Base-by-base conservation (phyloP, 495 filamentous ascomycete species). In the Hypoxylon intermedium region DNA sequence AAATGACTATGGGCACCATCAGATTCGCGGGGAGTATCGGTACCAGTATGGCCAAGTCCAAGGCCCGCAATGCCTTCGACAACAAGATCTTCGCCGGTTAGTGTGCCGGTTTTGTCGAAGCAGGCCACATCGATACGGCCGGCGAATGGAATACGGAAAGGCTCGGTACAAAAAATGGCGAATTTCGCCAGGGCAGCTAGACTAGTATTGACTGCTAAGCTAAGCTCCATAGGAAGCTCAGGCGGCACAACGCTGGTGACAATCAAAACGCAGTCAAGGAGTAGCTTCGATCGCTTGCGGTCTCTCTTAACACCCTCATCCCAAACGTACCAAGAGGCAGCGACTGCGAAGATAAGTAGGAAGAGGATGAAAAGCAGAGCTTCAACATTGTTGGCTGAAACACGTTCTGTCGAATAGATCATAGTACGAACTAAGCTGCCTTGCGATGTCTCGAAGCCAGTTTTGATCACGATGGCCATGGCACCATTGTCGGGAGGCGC, bases 311-410 rank as follows among this genome's bases (percentile, higher is more conserved):
- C 93, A 76, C 94, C 94, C 74, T 99, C 93, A 55, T 92, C 85
- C 94, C 94, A 99, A 43, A 99, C 94, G 72, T 99, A 99, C 94
- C 95, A 98, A n/a, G 93, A 95, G 26, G 94, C 94, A 50, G 94
- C 94, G 72, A 99, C 82, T 61, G 94, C 94, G 77, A 99, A 99
- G 65, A 97, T 84, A 43, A 96, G 83, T 4, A 99, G 82, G 80
- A 99, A 99, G 42, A 98, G 81, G 61, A 99, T 99, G 78, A 99
- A 99, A 28, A 96, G 75, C 11, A 99, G 76, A 2, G 94, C 94
- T 73, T 99, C 94, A 44, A 83, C 87, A 67, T 99, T 98, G 77
- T 96, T 96, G 55, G 94, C 94, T 34, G 93, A 98, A 26, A 99
- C 94, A 68, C 93, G 91, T 73, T 99, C 94, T 5, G 94, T 99